phyloP scores from a whole-genome alignment of 2,329 filamentous ascomycete genomes.

The Stenocarpella maydis region DNA sequence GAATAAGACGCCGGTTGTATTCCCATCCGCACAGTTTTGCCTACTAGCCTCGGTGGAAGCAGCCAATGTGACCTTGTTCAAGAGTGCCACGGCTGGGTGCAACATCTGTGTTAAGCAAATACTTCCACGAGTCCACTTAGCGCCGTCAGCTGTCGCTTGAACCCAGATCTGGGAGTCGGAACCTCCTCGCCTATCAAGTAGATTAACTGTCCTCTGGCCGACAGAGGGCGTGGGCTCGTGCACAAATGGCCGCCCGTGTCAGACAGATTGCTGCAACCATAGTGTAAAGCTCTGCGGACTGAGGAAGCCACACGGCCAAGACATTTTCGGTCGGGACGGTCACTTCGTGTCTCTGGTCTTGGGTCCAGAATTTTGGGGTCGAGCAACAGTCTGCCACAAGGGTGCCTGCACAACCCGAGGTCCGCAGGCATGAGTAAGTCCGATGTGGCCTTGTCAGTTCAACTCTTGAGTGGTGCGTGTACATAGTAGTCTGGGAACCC shows the following conservation, averaged over 20 bases:
- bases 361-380: neutral
- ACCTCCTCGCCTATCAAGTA: constrained; percentile 21
- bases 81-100: neutral
- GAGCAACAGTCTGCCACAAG: neutral
- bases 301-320: constrained; percentile 4
- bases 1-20: constrained; percentile 10
- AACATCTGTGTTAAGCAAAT: neutral
- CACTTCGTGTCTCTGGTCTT: neutral
- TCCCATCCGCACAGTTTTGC: constrained; percentile 2
- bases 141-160: constrained; percentile 15
- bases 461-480: neutral
- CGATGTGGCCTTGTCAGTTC: neutral
- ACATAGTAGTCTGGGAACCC: constrained; percentile 7
- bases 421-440: constrained; percentile 9
- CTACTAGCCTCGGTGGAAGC: neutral
- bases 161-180: constrained; percentile 23
- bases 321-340: constrained; percentile 3
- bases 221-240: neutral
- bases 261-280: constrained; percentile 23
- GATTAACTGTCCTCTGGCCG: constrained; percentile 7
- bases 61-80: constrained; percentile 10
- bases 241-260: constrained; percentile 9
- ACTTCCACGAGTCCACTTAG: neutral
- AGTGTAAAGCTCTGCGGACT: neutral
- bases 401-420: neutral